A percentile compares a stretch with the other conserved stretches of the same genome.
Conservation (phyloP, 305 asterid species). For the Fraxinus latifolia region DNA sequence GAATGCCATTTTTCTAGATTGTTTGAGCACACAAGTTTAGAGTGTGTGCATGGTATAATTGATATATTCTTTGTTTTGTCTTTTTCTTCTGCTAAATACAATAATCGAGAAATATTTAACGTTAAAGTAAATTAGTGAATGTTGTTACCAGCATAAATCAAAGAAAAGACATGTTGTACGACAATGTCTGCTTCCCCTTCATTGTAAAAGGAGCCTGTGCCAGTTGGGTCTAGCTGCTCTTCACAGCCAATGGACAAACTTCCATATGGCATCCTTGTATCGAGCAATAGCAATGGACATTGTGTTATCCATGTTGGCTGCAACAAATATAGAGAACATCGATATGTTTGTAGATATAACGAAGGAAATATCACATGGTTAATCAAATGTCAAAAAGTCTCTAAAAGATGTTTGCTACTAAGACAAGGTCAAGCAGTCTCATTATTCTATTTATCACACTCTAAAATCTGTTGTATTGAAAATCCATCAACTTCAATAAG, state of each 20-base stretch:
- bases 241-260: constrained; percentile 92
- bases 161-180: constrained; percentile 68
- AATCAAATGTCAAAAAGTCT: neutral
- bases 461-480: neutral
- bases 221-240: constrained; percentile 95
- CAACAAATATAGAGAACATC: constrained; percentile 24
- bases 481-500: neutral
- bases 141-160: constrained; percentile 80
- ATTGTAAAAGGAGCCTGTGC: constrained; percentile 95
- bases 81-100: neutral
- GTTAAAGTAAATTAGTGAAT: constrained; percentile 16
- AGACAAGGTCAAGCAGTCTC: neutral
- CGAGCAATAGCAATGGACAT: constrained; percentile 92
- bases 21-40: constrained; percentile 15
- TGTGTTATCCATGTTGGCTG: constrained; percentile 94
- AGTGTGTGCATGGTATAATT: constrained; percentile 3
- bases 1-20: neutral
- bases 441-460: neutral
- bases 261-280: constrained; percentile 93
- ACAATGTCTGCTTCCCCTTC: constrained; percentile 97
- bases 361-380: constrained; percentile 10
- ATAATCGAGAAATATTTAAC: neutral
- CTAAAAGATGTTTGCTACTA: neutral
- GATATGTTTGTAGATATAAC: constrained; percentile 4
- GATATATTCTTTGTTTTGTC: neutral